Evolutionary conservation across 2,329 filamentous ascomycete genomes (phyloP).

Genomic region (Diaporthe sp.): DNA sequence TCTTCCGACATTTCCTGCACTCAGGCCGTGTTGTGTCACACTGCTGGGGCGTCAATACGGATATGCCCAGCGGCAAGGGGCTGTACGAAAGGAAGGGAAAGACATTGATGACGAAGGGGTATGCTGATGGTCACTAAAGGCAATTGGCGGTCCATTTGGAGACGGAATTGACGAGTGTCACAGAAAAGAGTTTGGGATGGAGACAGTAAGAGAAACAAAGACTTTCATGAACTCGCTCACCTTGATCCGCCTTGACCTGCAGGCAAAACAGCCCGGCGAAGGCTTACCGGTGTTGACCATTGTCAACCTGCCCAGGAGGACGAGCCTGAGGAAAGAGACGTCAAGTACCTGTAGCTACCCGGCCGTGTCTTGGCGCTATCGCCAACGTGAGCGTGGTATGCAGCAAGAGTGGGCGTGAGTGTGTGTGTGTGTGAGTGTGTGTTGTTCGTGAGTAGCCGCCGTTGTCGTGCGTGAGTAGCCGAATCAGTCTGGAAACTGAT

Average conservation of each 20-base stretch:
- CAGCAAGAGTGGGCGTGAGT: not conserved
- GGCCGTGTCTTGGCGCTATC: not conserved
- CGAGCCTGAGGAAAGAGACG: not conserved
- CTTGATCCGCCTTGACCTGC: conserved; percentile 40
- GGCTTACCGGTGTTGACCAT: conserved; percentile 42
- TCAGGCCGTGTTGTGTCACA: conserved; percentile 41
- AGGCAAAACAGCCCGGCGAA: conserved; percentile 41
- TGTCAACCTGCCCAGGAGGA: not conserved
- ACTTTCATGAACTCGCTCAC: conserved; percentile 17
- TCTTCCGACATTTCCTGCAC: conserved; percentile 41
- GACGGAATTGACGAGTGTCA: no score
- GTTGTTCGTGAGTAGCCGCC: conserved; percentile 8
- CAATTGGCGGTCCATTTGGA: not conserved
- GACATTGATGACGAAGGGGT: not conserved
- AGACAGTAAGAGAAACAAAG: not conserved
- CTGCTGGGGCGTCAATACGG: conserved; percentile 13
- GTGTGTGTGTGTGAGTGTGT: no score
- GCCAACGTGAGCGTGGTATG: not conserved
- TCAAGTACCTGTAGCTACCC: not conserved
- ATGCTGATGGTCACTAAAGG: not conserved
- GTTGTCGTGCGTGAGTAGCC: conserved; percentile 12
- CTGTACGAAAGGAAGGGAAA: not conserved
- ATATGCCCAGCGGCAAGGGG: not conserved
- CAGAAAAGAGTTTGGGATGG: not conserved
- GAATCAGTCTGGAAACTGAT: conserved; percentile 5